Conservation (phyloP, 202 grass and related monocot genomes). For the Carex sylvatica region DNA sequence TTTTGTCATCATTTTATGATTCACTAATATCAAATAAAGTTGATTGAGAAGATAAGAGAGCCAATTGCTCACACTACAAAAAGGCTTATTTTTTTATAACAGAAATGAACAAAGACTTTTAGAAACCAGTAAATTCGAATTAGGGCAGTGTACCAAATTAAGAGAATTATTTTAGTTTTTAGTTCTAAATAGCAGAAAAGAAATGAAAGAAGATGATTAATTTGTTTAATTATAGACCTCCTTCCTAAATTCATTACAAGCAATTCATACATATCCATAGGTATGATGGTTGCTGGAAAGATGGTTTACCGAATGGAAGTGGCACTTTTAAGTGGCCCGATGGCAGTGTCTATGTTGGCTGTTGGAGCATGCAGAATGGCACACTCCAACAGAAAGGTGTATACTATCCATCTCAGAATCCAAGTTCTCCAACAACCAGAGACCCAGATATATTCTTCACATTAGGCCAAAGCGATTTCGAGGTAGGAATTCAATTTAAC, state of each 20-base stretch:
- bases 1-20: not conserved
- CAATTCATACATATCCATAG: not conserved
- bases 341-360: slow-evolving; percentile 48
- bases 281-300: slow-evolving; percentile 61
- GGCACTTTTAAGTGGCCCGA: slow-evolving; percentile 63
- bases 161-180: not conserved
- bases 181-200: not conserved
- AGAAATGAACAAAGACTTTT: not conserved
- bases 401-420: slow-evolving; percentile 48
- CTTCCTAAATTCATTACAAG: not conserved
- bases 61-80: not conserved
- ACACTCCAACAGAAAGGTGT: slow-evolving; percentile 42
- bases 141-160: not conserved
- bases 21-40: not conserved
- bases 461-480: slow-evolving; percentile 28
- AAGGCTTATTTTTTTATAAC: not conserved
- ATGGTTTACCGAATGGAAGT: slow-evolving; percentile 54
- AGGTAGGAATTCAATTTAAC: not conserved
- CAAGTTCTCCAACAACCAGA: slow-evolving; percentile 36
- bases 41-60: not conserved
- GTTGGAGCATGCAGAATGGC: slow-evolving; percentile 43
- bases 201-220: not conserved
- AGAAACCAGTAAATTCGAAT: not conserved
- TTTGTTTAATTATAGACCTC: not conserved
- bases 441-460: slow-evolving; percentile 54